These are phyloP conservation scores for Termitomyces titanicus DNA, from an alignment of 768 basidiomycete genomes.

Conservation along the genomic window DNA sequence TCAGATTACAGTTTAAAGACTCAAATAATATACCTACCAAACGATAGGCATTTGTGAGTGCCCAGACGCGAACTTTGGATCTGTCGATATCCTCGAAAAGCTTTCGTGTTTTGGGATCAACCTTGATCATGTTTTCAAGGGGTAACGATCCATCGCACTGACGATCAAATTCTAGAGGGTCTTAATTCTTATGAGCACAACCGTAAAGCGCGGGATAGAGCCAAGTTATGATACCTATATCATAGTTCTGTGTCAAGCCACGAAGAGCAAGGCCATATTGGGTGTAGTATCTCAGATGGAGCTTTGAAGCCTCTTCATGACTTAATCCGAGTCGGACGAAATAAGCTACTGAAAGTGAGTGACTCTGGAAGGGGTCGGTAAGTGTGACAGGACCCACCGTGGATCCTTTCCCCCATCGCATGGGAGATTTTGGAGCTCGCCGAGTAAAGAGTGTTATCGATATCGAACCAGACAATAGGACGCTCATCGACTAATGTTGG, in stretches of 20 bases:
- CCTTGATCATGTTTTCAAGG: constrained; percentile 73
- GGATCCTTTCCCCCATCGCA: constrained; percentile 77
- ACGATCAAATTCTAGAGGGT: constrained; percentile 80
- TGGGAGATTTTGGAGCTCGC: constrained; percentile 70
- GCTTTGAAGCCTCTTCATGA: constrained; percentile 61
- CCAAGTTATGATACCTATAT: constrained; percentile 50
- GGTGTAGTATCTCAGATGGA: constrained; percentile 72
- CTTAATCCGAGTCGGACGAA: constrained; percentile 67
- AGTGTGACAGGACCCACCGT: constrained; percentile 38
- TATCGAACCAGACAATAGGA: constrained; percentile 73
- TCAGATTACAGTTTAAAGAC: not conserved
- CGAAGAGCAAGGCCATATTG: constrained; percentile 82
- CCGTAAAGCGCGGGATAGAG: not conserved
- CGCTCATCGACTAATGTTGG: constrained; percentile 43
- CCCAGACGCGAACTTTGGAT: constrained; percentile 78
- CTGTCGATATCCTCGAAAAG: constrained; percentile 79
- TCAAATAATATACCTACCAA: constrained; percentile 40
- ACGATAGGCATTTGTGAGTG: constrained; percentile 80
- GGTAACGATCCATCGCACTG: constrained; percentile 85
- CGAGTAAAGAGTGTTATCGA: constrained; percentile 87
- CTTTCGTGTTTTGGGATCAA: constrained; percentile 55
- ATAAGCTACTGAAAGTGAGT: constrained; percentile 47
- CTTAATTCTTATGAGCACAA: constrained; percentile 24
- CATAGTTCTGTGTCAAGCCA: constrained; percentile 72
- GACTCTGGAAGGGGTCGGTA: not conserved